A percentile compares a stretch with the other conserved stretches of the same genome.
phyloP scores from a whole-genome alignment of 1,139 yeast genomes.

The Suhomyces terraborum region DNA sequence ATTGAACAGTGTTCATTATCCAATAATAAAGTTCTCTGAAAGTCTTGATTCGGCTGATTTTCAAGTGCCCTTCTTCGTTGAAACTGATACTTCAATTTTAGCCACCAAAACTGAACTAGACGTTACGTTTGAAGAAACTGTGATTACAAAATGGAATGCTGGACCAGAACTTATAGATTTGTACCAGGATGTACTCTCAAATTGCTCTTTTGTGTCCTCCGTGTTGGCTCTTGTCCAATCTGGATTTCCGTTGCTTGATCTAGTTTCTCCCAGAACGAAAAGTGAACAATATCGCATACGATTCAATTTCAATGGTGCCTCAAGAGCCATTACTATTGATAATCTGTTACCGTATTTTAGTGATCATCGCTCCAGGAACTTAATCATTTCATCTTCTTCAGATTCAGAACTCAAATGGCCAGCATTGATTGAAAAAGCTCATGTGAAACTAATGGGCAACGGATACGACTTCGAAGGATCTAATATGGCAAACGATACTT shows the following conservation, averaged over 20 bases:
- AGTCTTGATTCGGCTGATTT: slow-evolving; percentile 18
- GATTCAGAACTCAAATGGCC: slow-evolving; percentile 58
- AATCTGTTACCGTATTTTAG: slow-evolving; percentile 42
- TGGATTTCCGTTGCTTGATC: slow-evolving; percentile 15
- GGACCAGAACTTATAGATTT: slow-evolving; percentile 26
- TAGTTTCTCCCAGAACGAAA: slow-evolving; percentile 31
- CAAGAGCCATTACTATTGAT: slow-evolving; percentile 53
- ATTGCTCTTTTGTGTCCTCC: slow-evolving; percentile 78
- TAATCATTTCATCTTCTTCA: slow-evolving; percentile 43
- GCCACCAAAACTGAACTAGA: slow-evolving; percentile 24
- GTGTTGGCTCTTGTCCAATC: slow-evolving; percentile 45
- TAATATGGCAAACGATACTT: slow-evolving; percentile 76
- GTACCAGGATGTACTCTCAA: slow-evolving; percentile 60
- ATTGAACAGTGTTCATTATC: slow-evolving; percentile 26
- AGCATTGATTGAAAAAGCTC: slow-evolving; percentile 76
- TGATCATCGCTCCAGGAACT: slow-evolving; percentile 22
- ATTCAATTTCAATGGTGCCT: slow-evolving; percentile 59
- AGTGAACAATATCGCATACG: slow-evolving; percentile 38
- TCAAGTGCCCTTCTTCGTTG: slow-evolving; percentile 10
- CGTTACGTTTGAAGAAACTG: slow-evolving; percentile 19
- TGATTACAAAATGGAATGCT: slow-evolving; percentile 22
- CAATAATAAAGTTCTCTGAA: slow-evolving; percentile 28
- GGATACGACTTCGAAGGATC: slow-evolving; percentile 75
- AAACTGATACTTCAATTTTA: slow-evolving; percentile 14
- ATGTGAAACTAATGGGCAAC: slow-evolving; percentile 58